Percentiles rank a stretch among this genome's conserved stretches.
These are phyloP conservation scores for Aureobasidium sp. DNA, from an alignment of 2,329 filamentous ascomycete species.

Conservation along the genomic window DNA sequence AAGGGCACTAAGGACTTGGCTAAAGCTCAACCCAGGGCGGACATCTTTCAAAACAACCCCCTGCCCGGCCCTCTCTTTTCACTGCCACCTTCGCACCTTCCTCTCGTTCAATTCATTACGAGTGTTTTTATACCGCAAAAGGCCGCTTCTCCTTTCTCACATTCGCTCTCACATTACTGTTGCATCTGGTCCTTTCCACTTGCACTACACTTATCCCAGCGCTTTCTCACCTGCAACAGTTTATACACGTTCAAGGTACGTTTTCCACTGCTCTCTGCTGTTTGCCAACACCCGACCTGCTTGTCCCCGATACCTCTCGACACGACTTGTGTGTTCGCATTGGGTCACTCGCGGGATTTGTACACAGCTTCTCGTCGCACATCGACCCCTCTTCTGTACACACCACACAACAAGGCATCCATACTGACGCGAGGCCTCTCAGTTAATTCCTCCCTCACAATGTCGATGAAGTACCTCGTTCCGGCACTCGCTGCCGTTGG, in stretches of 20 bases:
- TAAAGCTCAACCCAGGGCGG: slow-evolving; percentile 4
- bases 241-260: slow-evolving; percentile 13
- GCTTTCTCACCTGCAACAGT: slow-evolving; percentile 11
- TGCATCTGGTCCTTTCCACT: slow-evolving; percentile 10
- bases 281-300: not conserved
- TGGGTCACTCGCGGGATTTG: not conserved
- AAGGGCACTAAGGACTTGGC: slow-evolving; percentile 10
- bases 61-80: slow-evolving; percentile 4
- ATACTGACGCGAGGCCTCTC: not conserved
- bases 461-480: slow-evolving; percentile 48
- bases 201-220: slow-evolving; percentile 12
- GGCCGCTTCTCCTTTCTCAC: slow-evolving; percentile 12
- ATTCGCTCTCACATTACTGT: slow-evolving; percentile 11
- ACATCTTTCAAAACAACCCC: slow-evolving; percentile 7
- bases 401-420: not conserved
- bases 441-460: slow-evolving; percentile 27
- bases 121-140: not conserved
- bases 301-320: not conserved
- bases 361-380: not conserved
- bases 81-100: slow-evolving; percentile 12
- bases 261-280: not conserved
- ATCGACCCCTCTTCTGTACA: not conserved
- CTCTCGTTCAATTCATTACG: slow-evolving; percentile 1
- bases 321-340: not conserved
- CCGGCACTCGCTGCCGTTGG: slow-evolving; percentile 47